Percentiles rank a stretch among this genome's conserved stretches.
These are phyloP conservation scores for Brasilioporus rufonigricans DNA, from an alignment of 768 basidiomycete genomes.

Conservation along the genomic window DNA sequence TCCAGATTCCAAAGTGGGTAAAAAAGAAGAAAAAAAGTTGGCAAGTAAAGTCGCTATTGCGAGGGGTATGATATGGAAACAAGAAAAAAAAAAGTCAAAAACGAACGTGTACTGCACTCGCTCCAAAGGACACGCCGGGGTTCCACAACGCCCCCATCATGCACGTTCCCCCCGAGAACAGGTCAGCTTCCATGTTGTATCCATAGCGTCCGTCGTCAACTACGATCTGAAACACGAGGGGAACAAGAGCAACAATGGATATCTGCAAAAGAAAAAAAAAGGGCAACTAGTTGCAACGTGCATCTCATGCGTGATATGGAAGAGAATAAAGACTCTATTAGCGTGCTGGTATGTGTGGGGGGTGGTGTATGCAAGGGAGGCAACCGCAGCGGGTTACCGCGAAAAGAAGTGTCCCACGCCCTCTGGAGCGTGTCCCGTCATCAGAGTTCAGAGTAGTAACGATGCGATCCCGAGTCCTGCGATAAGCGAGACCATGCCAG, in stretches of 20 bases:
- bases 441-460: slow-evolving; percentile 27
- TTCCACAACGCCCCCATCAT: not conserved
- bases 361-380: slow-evolving; percentile 6
- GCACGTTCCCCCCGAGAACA: slow-evolving; percentile 6
- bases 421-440: not conserved
- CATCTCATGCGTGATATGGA: slow-evolving; percentile 8
- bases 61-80: not conserved
- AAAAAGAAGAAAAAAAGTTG: too few relatives aligned
- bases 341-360: slow-evolving; percentile 19
- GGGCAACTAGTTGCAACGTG: not conserved
- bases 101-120: not conserved
- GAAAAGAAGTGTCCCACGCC: not conserved
- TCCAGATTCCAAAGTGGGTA: too few relatives aligned
- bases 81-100: not conserved
- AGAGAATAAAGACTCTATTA: slow-evolving; percentile 14
- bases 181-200: slow-evolving; percentile 19
- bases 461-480: slow-evolving; percentile 25
- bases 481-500: slow-evolving; percentile 8
- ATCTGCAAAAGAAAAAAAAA: not conserved
- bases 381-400: not conserved
- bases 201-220: slow-evolving; percentile 25
- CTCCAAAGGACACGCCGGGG: not conserved
- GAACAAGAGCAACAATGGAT: not conserved
- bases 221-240: slow-evolving; percentile 2
- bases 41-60: not conserved